Evolutionary conservation across 1,284 basidiomycete species (phyloP), one percentile per base, ranked within the genome.

Genomic region (Boletus subluridellus): DNA sequence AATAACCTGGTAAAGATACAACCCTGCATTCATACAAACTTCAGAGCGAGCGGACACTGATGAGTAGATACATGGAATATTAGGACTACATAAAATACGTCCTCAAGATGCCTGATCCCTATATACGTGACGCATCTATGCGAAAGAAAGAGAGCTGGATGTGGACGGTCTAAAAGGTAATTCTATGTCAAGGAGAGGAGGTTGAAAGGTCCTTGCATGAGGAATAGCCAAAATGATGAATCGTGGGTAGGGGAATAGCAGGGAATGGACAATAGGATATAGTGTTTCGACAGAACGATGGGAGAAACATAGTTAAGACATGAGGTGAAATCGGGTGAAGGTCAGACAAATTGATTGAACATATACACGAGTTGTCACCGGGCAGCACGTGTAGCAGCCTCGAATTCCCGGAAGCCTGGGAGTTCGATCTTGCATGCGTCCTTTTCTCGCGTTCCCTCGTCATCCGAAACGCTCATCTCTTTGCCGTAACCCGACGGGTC

Each of bases 1-100:
- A 54, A 32, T 28, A 34, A 28, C 17, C 38, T 30, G n/a, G 41
- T 45, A 54, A 50, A 58, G 58, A 51, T 57, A 65, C 66, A 64
- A 52, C 49, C 60, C 41, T 60, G 59, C 64, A 55, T 59, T 62
- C 58, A 49, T 66, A 68, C 69, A 69, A 38, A 52, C 50, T 56
- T 58, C 55, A 34, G 44, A 42, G 51, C 34, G 26, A 58, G 46
- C 21, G 55, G 39, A 56, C 56, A 45, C 39, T 34, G 60, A 51
- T 17, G 60, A 51, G 62, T 69, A 72, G 66, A 72, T 69, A 69
- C 67, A 72, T 15, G 52, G 54, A 65, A 70, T 68, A 69, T 70
- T 73, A 72, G 42, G 67, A 71, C 60, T 68, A 72, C 70, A 72
- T 71, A 71, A 68, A 68, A 73, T 74, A 71, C 68, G 65, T 72